These are phyloP conservation scores for Tulasnella calospora DNA, from an alignment of 768 basidiomycete genomes.

Conservation along the genomic window DNA sequence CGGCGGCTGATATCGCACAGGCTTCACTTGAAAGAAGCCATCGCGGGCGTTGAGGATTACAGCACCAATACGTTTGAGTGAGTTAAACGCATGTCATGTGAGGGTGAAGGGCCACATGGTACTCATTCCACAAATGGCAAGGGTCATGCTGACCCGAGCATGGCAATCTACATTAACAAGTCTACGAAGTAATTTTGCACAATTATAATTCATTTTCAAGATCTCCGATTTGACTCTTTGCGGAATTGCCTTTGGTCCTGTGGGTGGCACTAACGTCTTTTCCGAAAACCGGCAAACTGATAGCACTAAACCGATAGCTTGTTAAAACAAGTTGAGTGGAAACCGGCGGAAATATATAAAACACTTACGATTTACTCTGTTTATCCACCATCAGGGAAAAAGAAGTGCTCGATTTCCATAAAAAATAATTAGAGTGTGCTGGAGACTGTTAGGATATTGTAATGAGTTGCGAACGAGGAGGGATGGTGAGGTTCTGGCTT, in stretches of 20 bases:
- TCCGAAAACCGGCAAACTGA: neutral
- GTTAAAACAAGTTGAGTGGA: neutral
- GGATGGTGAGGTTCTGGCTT: constrained; percentile 32
- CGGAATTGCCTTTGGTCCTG: neutral
- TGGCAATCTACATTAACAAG: too few species aligned
- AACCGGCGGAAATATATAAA: neutral
- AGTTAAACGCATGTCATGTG: too few species aligned
- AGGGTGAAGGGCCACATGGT: too few species aligned
- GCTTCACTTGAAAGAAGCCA: too few species aligned
- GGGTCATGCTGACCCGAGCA: too few species aligned
- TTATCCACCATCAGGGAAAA: constrained; percentile 93
- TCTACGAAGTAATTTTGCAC: neutral
- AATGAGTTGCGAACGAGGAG: constrained; percentile 15
- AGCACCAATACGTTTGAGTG: too few species aligned
- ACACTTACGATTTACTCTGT: constrained; percentile 79
- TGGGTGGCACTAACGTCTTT: neutral
- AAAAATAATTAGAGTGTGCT: constrained; percentile 72
- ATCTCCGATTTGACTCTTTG: neutral
- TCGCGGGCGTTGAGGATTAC: too few species aligned
- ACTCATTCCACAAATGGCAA: neutral
- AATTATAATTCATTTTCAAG: neutral
- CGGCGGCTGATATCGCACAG: too few species aligned
- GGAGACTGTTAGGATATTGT: constrained; percentile 46
- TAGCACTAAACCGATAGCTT: neutral
- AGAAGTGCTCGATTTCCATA: constrained; percentile 91